Evolutionary conservation across 1,284 basidiomycete species (phyloP), one percentile per base, ranked within the genome.

Genomic region (Pseudomicrostroma phylloplanum): DNA sequence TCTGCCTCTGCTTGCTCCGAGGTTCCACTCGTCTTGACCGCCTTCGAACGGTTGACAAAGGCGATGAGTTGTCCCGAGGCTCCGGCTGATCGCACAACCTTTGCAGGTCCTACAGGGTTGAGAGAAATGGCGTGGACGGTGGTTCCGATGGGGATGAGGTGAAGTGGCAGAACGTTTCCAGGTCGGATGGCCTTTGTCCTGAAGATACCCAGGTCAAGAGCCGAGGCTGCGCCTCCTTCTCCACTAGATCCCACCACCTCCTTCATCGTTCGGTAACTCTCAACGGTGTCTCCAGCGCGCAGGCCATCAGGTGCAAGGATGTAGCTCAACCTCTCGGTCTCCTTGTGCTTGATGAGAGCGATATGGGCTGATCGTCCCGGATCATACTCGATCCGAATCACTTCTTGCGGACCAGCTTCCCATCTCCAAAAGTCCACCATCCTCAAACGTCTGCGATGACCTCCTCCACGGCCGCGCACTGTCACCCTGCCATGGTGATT

Each of bases 321-420:
- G 80, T 98, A 97, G 74, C 86, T 89, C 62, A 64, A 60, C 84
- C 85, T 57, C 87, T 72, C 82, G 82, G 69, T 84, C 81, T 65
- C 62, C 79, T 4, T 84, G 85, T 71, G 83, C 77, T 84, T 83
- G 68, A 97, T 78, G 59, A 98, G 84, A 0, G 94, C 94, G 74
- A 98, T 93, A 80, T 98, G 96, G 2, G 90, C 91, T 51, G 88
- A 90, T 57, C 94, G 85, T 39, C 90, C 90, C 0, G 94, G 94
- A 82, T 98, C 94, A 79, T 96, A 98, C 81, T 98, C 94, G 72
- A 98, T 90, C 51, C 93, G 86, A 15, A 94, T 84, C 51, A 97
- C 92, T 69, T 91, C 88, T 78, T 92, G 90, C 49, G 88, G 83
- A 7, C 94, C 94, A 0, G 85, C 81, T 67, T 88, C 86, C 56